Percentiles rank a stretch among this genome's conserved stretches.
phyloP scores from a whole-genome alignment of 2,329 filamentous ascomycete species.

The Ascochyta rabiei region DNA sequence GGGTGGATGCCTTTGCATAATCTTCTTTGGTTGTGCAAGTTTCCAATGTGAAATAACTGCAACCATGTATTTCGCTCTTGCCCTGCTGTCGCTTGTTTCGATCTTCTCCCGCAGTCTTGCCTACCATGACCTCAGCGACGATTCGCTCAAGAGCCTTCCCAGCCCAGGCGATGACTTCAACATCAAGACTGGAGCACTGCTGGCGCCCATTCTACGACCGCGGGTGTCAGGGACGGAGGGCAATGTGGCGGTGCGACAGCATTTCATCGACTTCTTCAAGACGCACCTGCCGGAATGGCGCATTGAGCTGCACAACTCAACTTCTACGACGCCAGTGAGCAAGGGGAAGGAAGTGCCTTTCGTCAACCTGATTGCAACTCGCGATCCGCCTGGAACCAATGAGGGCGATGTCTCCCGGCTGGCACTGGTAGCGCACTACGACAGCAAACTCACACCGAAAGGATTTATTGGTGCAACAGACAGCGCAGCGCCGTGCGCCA shows the following conservation, averaged over 20 bases:
- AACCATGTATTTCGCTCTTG: conserved; percentile 26
- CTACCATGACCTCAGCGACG: conserved; percentile 73
- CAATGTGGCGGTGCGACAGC: conserved; percentile 74
- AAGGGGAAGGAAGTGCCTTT: conserved; percentile 78
- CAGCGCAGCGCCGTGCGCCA: conserved; percentile 91
- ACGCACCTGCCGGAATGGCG: conserved; percentile 79
- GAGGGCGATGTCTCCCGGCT: conserved; percentile 79
- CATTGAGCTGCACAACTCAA: conserved; percentile 85
- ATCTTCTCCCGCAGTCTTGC: conserved; percentile 46
- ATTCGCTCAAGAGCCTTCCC: conserved; percentile 73
- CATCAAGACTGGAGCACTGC: conserved; percentile 74
- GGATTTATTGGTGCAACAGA: conserved; percentile 95
- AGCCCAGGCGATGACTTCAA: conserved; percentile 77
- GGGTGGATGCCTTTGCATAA: conserved; percentile 6
- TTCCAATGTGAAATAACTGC: conserved; percentile 21
- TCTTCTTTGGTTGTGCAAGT: background rate
- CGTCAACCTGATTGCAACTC: conserved; percentile 83
- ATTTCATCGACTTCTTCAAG: conserved; percentile 85
- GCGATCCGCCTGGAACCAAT: conserved; percentile 82
- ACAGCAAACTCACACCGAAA: conserved; percentile 78
- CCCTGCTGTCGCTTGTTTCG: conserved; percentile 32
- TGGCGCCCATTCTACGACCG: conserved; percentile 85
- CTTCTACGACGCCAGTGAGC: conserved; percentile 78
- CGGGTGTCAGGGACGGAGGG: conserved; percentile 87
- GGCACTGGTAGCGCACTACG: conserved; percentile 92